Evolutionary conservation across 2,329 filamentous ascomycete species (phyloP), one percentile per base, ranked within the genome.

Genomic region (Hypoxylon sp.): DNA sequence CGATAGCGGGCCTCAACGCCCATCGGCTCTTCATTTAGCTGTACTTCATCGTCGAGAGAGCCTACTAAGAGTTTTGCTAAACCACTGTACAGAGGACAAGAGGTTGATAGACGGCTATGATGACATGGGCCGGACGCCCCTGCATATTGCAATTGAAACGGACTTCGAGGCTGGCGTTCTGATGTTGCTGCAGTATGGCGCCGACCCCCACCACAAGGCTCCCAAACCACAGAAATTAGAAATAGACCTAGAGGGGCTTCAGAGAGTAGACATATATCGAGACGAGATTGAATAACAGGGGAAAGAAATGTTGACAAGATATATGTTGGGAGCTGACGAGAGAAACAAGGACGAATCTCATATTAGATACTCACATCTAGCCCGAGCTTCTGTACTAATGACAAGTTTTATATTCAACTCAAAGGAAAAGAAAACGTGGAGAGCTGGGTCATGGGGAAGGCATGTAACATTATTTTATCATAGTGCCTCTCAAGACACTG

Each of bases 11-110:
- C 10, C 47, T 22, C 55, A 63, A 13, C 47, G 39, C 4, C 47
- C 65, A 6, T 68, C 66, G 8, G 67, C 67, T 11, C 51, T 75
- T 24, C 72, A 75, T 50, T 66, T 57, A 65, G 73, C 72, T n/a
- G 68, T 74, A 5, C 19, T 71, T 31, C 31, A 70, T 2, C 68
- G 63, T 14, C 65, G 58, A 14, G 65, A 73, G 46, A 46, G 31
- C n/a, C 33, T 74, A n/a, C 42, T 75, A 19, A 62, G 56, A 42
- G 39, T 73, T 6, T 47, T 75, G 26, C 60, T 75, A 10, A 42
- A 69, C 24, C 59, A 68, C 14, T 60, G 35, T 29, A 39, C 14
- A 4, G 22, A 47, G 17, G 48, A 65, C 2, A 24, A 53, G 14
- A 48, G 17, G 13, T 10, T 61, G 11, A 55, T 75, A 5, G 58